A percentile compares a stretch with the other conserved stretches of the same genome.
These are phyloP conservation scores for Chondrus crispus DNA, from an alignment of 23 red algal genomes.

Conservation along the genomic window DNA sequence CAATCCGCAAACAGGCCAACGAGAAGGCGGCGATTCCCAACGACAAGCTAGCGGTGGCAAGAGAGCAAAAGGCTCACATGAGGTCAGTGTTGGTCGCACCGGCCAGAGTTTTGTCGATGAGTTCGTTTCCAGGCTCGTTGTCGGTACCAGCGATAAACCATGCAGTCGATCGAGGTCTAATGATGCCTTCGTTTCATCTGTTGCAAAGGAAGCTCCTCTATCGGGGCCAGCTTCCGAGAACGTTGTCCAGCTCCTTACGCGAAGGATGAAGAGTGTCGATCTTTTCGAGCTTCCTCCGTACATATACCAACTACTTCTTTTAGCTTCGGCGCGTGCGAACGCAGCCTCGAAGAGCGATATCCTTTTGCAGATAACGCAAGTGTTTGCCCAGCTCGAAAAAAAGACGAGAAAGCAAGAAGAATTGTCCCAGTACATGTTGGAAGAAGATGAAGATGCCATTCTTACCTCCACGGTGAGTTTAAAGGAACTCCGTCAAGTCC, in stretches of 20 bases:
- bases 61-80: neutral
- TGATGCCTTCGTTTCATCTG: constrained; percentile 55
- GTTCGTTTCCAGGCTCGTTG: constrained; percentile 40
- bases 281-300: constrained; percentile 45
- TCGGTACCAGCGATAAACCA: neutral
- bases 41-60: neutral
- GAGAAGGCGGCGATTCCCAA: no score
- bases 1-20: constrained; percentile 33
- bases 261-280: constrained; percentile 30
- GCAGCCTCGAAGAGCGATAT: constrained; percentile 29
- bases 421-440: constrained; percentile 37
- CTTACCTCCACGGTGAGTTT: neutral
- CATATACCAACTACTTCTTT: constrained; percentile 52
- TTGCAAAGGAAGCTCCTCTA: constrained; percentile 44
- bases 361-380: constrained; percentile 17
- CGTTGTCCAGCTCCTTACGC: constrained; percentile 8
- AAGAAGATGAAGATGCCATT: constrained; percentile 63
- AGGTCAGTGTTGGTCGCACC: constrained; percentile 34
- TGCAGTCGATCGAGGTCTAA: constrained; percentile 12
- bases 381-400: constrained; percentile 39
- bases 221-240: constrained; percentile 9
- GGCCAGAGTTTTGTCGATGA: constrained; percentile 70
- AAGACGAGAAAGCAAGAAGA: constrained; percentile 11
- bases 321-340: constrained; percentile 41
- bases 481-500: constrained; percentile 51